Evolutionary conservation across 2,329 filamentous ascomycete species (phyloP), one percentile per base, ranked within the genome.

Genomic region (Plectosphaerella plurivora): DNA sequence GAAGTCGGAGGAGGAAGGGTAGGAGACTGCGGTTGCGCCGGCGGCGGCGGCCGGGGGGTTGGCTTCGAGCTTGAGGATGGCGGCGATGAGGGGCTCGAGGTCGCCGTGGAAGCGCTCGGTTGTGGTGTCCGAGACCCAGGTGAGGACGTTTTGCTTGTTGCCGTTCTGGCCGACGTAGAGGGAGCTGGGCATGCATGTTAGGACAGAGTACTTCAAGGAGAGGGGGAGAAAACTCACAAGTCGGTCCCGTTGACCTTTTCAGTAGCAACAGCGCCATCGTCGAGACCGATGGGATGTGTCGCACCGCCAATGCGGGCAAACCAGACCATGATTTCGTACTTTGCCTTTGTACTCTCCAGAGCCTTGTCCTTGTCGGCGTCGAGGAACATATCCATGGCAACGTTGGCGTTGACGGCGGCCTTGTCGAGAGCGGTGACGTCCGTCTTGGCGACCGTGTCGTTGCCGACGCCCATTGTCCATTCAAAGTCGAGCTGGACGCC

Each of bases 301-400:
- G 72, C 65, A 2, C 63, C 15, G 3, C 78, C 79, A 46, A 75
- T 74, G 4, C 67, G 65, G 3, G 71, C 78, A 55, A 83, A 73
- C 78, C 77, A 82, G 36, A 83, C 71, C 78, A 82, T 82, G 65
- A 83, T 69, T 67, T 83, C 80, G 65, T 73, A 77, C 10, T 60
- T 58, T 3, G 80, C 74, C 5, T 68, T 66, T 1, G 62, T 61
- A 42, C 70, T 75, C 62, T 74, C 63, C 44, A 62, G 53, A 0
- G 80, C 66, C 1, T 62, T 70, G 1, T 56, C 59, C 51, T 70
- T 61, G 60, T 79, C 70, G 24, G 59, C 61, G 56, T 81, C 79
- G 51, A 82, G 64, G 64, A 82, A 83, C 73, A 83, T 79, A 67
- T 83, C 80, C 55, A 83, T 68, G 36, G 78, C 79, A 35, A 83